A percentile compares a stretch with the other conserved stretches of the same genome.
Evolutionary conservation across 2,329 filamentous ascomycete species (phyloP).

Genomic region (Ascochyta koolunga): DNA sequence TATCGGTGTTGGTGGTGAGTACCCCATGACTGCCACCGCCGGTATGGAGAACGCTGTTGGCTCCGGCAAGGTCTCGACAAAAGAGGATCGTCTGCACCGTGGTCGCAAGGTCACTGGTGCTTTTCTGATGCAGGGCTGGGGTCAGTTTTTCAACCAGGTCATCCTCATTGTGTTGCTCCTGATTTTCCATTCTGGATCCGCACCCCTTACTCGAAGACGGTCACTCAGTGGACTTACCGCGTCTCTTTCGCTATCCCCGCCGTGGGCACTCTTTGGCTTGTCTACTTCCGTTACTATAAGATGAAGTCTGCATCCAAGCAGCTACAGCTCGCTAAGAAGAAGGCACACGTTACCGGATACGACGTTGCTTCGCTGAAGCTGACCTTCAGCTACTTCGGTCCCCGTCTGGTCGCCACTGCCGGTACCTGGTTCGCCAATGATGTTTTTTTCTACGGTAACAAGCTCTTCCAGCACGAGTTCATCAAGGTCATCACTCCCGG

Average conservation of each 20-base stretch:
- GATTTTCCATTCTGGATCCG: constrained; percentile 82
- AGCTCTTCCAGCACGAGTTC: constrained; percentile 92
- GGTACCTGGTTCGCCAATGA: constrained; percentile 96
- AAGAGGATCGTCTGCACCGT: constrained; percentile 91
- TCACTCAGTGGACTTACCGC: constrained; percentile 89
- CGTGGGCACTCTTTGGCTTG: constrained; percentile 88
- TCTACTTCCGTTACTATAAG: constrained; percentile 95
- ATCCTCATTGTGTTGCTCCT: constrained; percentile 84
- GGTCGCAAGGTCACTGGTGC: constrained; percentile 94
- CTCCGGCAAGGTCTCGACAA: constrained; percentile 85
- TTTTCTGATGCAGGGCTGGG: constrained; percentile 99
- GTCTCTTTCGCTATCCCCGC: constrained; percentile 91
- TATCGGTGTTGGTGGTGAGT: constrained; percentile 78
- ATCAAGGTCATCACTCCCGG: constrained; percentile 78
- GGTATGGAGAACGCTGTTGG: constrained; percentile 91
- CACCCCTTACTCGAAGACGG: constrained; percentile 76
- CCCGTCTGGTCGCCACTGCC: constrained; percentile 83
- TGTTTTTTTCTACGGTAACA: constrained; percentile 99
- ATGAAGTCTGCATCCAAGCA: constrained; percentile 89
- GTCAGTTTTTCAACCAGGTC: constrained; percentile 92
- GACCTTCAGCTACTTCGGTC: constrained; percentile 83
- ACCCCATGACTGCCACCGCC: constrained; percentile 94
- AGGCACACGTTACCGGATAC: constrained; percentile 87
- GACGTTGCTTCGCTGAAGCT: constrained; percentile 81
- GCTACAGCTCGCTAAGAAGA: constrained; percentile 82